phyloP scores from a whole-genome alignment of 768 basidiomycete species.

The Serendipita indica region DNA sequence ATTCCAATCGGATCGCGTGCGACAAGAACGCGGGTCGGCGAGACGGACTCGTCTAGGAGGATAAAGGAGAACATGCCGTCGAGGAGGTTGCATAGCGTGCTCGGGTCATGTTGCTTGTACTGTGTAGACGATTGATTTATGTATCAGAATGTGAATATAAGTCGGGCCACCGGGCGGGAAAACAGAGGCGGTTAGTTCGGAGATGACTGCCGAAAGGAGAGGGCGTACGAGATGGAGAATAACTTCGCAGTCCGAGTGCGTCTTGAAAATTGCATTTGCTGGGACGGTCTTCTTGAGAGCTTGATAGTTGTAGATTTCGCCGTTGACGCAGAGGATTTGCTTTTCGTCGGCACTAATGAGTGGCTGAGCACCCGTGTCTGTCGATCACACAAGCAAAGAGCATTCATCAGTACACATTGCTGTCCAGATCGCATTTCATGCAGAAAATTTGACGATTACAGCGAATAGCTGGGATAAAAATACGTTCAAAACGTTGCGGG shows the following conservation, averaged over 20 bases:
- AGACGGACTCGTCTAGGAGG: constrained; percentile 80
- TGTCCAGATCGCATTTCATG: neutral
- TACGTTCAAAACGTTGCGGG: constrained; percentile 21
- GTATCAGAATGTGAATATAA: constrained; percentile 10
- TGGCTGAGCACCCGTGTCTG: constrained; percentile 95
- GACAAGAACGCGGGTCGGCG: constrained; percentile 82
- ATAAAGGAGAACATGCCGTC: constrained; percentile 99
- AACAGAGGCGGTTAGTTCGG: constrained; percentile 4
- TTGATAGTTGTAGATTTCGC: constrained; percentile 97
- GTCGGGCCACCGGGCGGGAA: neutral
- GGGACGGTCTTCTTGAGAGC: constrained; percentile 56
- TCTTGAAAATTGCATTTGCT: constrained; percentile 69
- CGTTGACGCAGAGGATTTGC: constrained; percentile 81
- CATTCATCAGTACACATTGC: neutral
- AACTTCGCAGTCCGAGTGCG: constrained; percentile 95
- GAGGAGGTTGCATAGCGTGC: constrained; percentile 51
- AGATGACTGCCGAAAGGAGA: neutral
- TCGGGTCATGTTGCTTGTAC: constrained; percentile 74
- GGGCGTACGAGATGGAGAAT: constrained; percentile 73
- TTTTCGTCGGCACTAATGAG: constrained; percentile 76
- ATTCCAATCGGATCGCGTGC: constrained; percentile 96
- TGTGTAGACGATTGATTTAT: constrained; percentile 21
- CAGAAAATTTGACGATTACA: neutral
- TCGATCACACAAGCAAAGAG: too few relatives aligned
- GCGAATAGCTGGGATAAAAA: constrained; percentile 1